Evolutionary conservation across 805 yeast genomes (phyloP), one percentile per base, ranked within the genome.

Genomic region (Lipomyces kockii): DNA sequence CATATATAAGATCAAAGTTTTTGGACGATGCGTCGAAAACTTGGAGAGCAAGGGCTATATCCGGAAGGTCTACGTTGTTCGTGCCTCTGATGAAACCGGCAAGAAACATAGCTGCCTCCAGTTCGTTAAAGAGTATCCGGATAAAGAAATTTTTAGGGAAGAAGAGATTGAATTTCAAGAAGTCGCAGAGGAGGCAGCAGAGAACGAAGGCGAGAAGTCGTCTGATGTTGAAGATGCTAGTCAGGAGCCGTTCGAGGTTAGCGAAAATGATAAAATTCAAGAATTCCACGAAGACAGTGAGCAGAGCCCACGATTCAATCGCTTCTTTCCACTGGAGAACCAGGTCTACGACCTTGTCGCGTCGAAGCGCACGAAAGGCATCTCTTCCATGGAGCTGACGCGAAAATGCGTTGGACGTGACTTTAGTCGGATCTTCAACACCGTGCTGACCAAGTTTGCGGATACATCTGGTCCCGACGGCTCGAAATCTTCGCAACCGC

Each of bases 321-420:
- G 81, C 12, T 81, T 87, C 63, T 88, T 83, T 71, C 93, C 97
- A 0, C 69, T 87, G 0, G 87, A 86, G 51, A 84, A 82, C 68
- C 97, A 91, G 75, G 77, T 90, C 0, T 86, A 80, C 74, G 86
- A 85, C 61, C 65, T 82, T 3, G 83, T 87, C 0, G 74, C 76
- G 5, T 71, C 77, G 0, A 67, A 81, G 4, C 85, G 83, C 0
- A 72, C 74, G 0, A 75, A 76, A 0, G 97, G 97, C 0, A 78
- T 86, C 0, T 82, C 92, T 0, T 83, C 89, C 0, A 86, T 86
- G 79, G 87, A 85, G 5, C 74, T 90, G 0, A 78, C 82, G 4
- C 77, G 80, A 2, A 73, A 71, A 2, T 64, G 91, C 0, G 81
- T 86, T 8, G 97, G 97, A 0, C 75, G 75, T 6, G 79, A 81